Evolutionary conservation across 345 rosid species (phyloP).

Genomic region (Carallia brachiata): DNA sequence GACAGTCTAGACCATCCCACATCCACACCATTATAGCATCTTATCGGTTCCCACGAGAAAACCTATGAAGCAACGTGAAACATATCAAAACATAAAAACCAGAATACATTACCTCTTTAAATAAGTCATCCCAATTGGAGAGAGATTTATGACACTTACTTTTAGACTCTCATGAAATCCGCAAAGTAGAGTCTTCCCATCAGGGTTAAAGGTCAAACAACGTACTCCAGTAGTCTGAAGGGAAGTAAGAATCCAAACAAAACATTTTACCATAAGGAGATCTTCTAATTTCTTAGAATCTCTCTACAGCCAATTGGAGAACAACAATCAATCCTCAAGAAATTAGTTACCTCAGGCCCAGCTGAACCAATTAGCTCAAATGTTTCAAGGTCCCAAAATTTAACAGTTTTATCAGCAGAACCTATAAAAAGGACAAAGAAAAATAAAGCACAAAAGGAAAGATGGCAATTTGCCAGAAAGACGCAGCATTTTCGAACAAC

Average conservation of each 20-base stretch:
- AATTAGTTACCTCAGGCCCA: conserved; percentile 80
- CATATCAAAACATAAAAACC: conserved; percentile 15
- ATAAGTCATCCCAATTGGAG: neutral
- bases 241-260: conserved; percentile 17
- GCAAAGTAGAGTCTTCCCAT: conserved; percentile 90
- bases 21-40: conserved; percentile 86
- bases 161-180: conserved; percentile 92
- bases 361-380: conserved; percentile 94
- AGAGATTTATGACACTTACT: conserved; percentile 39
- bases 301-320: conserved; percentile 11
- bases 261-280: conserved; percentile 5
- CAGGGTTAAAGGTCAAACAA: conserved; percentile 90
- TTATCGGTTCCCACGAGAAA: conserved; percentile 95
- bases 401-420: conserved; percentile 95
- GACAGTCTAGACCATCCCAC: conserved; percentile 99
- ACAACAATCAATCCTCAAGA: conserved; percentile 12
- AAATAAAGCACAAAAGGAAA: neutral
- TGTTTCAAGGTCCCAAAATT: conserved; percentile 98
- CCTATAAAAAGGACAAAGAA: conserved; percentile 44
- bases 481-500: neutral
- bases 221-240: conserved; percentile 81
- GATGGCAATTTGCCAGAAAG: neutral
- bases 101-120: conserved; percentile 1
- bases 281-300: neutral
- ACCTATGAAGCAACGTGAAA: conserved; percentile 45